These are phyloP conservation scores for Nakazawaea ernobii DNA, from an alignment of 805 yeast genomes.

Conservation along the genomic window DNA sequence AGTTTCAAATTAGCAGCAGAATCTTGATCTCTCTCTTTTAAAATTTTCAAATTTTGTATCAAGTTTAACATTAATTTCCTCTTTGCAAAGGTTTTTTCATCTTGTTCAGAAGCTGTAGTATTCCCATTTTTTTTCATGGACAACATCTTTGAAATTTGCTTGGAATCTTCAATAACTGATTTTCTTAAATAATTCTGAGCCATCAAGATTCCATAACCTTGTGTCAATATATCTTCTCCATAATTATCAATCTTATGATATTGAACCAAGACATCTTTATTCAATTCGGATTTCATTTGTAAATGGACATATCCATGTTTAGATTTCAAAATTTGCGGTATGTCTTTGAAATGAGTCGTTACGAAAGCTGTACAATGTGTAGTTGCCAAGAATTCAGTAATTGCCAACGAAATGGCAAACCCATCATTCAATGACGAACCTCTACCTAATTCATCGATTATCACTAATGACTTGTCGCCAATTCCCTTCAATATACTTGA, in stretches of 20 bases:
- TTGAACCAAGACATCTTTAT: conserved; percentile 21
- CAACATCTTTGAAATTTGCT: conserved; percentile 17
- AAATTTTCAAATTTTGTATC: conserved; percentile 19
- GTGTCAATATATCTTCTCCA: conserved; percentile 16
- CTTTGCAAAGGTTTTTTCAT: background rate
- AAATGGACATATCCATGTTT: conserved; percentile 30
- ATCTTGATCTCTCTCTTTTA: conserved; percentile 13
- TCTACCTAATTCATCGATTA: conserved; percentile 53
- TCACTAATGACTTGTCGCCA: conserved; percentile 26
- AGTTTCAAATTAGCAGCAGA: conserved; percentile 15
- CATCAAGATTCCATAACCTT: conserved; percentile 27
- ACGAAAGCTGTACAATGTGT: conserved; percentile 28
- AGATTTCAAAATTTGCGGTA: conserved; percentile 29
- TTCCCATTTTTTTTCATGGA: conserved; percentile 11
- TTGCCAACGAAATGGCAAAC: conserved; percentile 42
- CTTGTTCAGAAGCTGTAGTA: background rate
- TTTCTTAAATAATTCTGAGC: conserved; percentile 21
- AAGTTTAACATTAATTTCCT: conserved; percentile 15
- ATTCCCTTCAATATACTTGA: conserved; percentile 35
- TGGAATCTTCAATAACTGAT: conserved; percentile 22
- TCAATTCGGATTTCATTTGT: conserved; percentile 28
- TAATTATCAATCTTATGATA: conserved; percentile 22
- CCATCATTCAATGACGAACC: conserved; percentile 49
- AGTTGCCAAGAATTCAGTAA: conserved; percentile 30
- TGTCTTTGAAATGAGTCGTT: conserved; percentile 40